Conservation (phyloP, 2,329 filamentous ascomycete genomes). For the Tolypocladium paradoxum region DNA sequence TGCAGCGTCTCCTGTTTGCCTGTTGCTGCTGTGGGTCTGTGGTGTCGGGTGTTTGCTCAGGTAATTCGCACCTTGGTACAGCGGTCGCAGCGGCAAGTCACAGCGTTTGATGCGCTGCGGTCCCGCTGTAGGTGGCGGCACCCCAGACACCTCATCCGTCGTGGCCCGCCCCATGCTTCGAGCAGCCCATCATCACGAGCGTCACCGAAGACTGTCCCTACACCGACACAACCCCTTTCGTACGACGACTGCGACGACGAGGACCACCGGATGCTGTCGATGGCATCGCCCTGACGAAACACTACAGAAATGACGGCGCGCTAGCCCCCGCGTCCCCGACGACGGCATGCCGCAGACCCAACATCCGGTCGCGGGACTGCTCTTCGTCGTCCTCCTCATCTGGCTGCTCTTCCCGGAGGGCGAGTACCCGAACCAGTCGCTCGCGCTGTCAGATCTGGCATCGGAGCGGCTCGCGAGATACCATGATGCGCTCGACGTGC, state of each 20-base stretch:
- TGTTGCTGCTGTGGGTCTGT: not conserved
- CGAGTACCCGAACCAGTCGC: constrained; percentile 21
- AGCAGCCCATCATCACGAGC: not conserved
- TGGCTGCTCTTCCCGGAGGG: constrained; percentile 27
- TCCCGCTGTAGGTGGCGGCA: not conserved
- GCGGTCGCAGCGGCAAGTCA: not conserved
- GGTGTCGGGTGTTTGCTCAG: not conserved
- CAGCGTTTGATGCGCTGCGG: not conserved
- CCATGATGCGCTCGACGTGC: constrained; percentile 36
- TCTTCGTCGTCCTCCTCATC: constrained; percentile 24
- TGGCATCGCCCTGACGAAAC: not conserved
- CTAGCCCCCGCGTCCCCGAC: constrained; percentile 2
- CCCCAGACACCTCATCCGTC: not conserved
- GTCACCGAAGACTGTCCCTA: not conserved
- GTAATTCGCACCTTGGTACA: no score
- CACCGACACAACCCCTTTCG: not conserved
- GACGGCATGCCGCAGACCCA: constrained; percentile 33
- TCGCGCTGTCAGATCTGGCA: constrained; percentile 24
- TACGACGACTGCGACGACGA: not conserved
- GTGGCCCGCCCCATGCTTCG: not conserved
- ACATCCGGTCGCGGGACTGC: constrained; percentile 23
- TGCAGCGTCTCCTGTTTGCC: not conserved
- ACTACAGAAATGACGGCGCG: constrained; percentile 1
- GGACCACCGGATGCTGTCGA: not conserved
- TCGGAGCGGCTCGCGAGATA: constrained; percentile 39